Base-by-base conservation (phyloP, 306 rosid genomes). In the Elaeagnus macrophylla region DNA sequence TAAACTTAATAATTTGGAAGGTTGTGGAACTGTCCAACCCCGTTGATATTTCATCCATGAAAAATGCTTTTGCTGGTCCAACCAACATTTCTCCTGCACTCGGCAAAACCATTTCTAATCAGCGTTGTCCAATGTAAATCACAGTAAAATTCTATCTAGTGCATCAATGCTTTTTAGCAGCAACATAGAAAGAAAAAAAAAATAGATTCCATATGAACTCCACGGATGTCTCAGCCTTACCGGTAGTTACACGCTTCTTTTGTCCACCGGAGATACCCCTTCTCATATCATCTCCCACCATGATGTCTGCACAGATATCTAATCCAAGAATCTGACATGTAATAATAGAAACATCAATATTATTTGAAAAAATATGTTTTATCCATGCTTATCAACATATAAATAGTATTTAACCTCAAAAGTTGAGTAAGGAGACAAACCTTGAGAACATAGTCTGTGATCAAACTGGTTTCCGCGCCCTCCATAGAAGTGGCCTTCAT, bases 181-280 rank as follows among this genome's bases (percentile, higher is more conserved):
- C 32, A 25, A 25, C 3, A 1, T 5, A 25, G 32, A 25, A 25
- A 25, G 32, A 25, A 25, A 5, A 25, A 25, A 25, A 25, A 25
- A 1, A 2, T 25, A 25, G 32, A 25, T 25, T 25, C 32, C 0
- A 25, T 5, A 25, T 25, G 32, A 25, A 25, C 4, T 25, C 32
- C 32, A 25, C 32, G 4, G 32, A 25, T 25, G 4, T 25, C 32
- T 25, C 32, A 25, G 32, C 32, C 32, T 25, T 25, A 76, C 90
- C 90, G 68, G 86, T 77, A 10, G 90, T 83, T 38, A 83, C 59
- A 66, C 90, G 60, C 57, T 72, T 76, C 69, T 74, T 83, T 67
- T 83, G 81, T 18, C 90, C 86, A 7, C 90, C 86, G 0, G 90
- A 83, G 43, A 83, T 64, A 40, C 90, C 90, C 59, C 81, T 71